Base-by-base conservation (phyloP, 1,284 basidiomycete genomes). In the Sutorius eximius region DNA sequence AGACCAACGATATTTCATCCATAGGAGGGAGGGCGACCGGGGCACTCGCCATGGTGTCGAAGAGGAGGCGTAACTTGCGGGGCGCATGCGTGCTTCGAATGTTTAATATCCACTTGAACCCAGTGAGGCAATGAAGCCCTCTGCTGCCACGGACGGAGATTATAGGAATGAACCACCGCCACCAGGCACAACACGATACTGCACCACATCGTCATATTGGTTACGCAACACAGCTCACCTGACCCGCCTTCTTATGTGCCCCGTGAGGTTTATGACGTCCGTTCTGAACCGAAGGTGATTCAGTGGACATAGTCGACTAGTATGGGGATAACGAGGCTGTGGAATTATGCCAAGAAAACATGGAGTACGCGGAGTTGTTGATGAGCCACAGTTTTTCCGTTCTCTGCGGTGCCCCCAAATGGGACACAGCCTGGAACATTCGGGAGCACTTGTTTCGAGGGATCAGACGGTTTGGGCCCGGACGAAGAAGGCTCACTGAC, bases 1-100 rank as follows among this genome's bases (percentile, higher is more conserved):
- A 49, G 5, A 61, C n/a, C 22, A 61, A 15, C 5, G 61, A 61
- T 42, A 61, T 52, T 38, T 57, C 44, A 37, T 36, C 58, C 50
- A 61, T 47, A n/a, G 53, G 54, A 2, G 61, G 54, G 27, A 63
- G 43, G 33, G 16, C 5, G 16, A 13, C 27, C 20, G n/a, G 20
- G 24, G 27, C 5, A 11, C 36, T 42, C 9, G 59, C 33, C 61
- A 61, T 65, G 24, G 33, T 16, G 40, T 22, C 37, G 18, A 49
- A 45, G 24, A 27, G 38, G 42, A 42, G 18, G 13, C 9, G 34
- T n/a, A 27, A 43, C n/a, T 12, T 24, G 20, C 3, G 11, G 38
- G 52, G 30, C 27, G 18, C 20, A 20, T 2, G 22, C 4, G 29
- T 6, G 24, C 7, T 15, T 32, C 29, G 30, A 36, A 20, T 30